Conservation (phyloP, 1,139 yeast species). For the Magnusiomyces fungicola region DNA sequence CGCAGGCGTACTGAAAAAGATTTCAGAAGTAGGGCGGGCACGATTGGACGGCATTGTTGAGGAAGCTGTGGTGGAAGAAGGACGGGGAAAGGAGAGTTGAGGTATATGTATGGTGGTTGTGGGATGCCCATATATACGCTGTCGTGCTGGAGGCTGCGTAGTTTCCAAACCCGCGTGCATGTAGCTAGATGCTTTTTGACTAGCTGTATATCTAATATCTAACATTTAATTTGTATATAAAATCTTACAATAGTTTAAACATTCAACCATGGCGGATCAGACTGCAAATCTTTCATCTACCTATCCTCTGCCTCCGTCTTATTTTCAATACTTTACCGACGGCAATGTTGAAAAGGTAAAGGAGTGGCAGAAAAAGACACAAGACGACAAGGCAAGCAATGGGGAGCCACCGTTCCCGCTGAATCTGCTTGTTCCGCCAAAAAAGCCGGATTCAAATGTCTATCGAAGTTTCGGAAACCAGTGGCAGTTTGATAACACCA, state of each 20-base stretch:
- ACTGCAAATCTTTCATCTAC: neutral
- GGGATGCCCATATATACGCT: no score
- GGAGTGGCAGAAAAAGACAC: slow-evolving; percentile 21
- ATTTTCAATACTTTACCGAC: slow-evolving; percentile 56
- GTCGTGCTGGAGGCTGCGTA: no score
- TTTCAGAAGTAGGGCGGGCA: slow-evolving; percentile 26
- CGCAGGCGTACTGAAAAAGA: slow-evolving; percentile 16
- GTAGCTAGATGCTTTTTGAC: no score
- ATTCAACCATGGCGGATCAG: no score
- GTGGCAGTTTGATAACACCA: slow-evolving; percentile 68
- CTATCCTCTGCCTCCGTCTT: slow-evolving; percentile 80
- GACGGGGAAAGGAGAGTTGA: no score
- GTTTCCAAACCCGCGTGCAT: no score
- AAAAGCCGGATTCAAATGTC: slow-evolving; percentile 45
- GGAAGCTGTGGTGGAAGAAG: no score
- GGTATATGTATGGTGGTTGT: no score
- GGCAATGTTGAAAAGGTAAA: slow-evolving; percentile 45
- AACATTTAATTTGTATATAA: no score
- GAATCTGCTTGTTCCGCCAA: slow-evolving; percentile 57
- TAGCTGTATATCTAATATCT: no score
- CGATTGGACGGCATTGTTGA: slow-evolving; percentile 15
- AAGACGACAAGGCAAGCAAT: neutral
- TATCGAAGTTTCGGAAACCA: slow-evolving; percentile 76
- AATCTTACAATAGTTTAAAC: no score
- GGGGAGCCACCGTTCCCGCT: slow-evolving; percentile 29